A percentile compares a stretch with the other conserved stretches of the same genome.
Conservation (phyloP, 306 rosid species). For the Heteromeles arbutifolia region DNA sequence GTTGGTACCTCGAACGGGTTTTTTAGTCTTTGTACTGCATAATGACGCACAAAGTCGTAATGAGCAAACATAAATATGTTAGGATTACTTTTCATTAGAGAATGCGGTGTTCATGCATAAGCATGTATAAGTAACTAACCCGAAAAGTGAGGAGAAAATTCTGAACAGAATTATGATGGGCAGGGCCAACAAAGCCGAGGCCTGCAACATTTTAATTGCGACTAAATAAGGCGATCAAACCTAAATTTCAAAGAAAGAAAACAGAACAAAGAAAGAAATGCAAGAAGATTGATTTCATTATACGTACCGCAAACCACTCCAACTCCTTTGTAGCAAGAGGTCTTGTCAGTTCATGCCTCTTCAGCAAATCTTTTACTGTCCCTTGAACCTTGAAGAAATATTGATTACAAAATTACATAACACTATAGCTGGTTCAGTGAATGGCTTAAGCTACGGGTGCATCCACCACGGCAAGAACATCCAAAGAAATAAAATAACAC, state of each 20-base stretch:
- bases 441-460: background rate
- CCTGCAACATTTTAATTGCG: slow-evolving; percentile 50
- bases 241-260: slow-evolving; percentile 4
- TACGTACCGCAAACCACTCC: slow-evolving; percentile 92
- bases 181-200: slow-evolving; percentile 82
- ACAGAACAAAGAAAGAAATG: background rate
- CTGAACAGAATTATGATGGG: slow-evolving; percentile 72
- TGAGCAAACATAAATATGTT: background rate
- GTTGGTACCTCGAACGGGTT: slow-evolving; percentile 42
- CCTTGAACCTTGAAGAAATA: slow-evolving; percentile 63
- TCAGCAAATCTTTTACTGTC: slow-evolving; percentile 52
- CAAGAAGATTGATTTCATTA: background rate
- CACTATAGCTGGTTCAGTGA: background rate
- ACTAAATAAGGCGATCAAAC: slow-evolving; percentile 14
- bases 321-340: slow-evolving; percentile 85
- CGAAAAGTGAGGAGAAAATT: slow-evolving; percentile 46
- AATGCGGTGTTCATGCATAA: background rate
- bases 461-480: background rate
- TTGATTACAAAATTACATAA: slow-evolving; percentile 2
- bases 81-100: background rate
- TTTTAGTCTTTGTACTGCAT: slow-evolving; percentile 55
- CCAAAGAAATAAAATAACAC: background rate
- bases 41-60: background rate
- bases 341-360: slow-evolving; percentile 68
- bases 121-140: slow-evolving; percentile 39